Percentiles rank a stretch among this genome's conserved stretches.
phyloP scores from a whole-genome alignment of 2,329 filamentous ascomycete genomes.

The Penicillium rolfsii region DNA sequence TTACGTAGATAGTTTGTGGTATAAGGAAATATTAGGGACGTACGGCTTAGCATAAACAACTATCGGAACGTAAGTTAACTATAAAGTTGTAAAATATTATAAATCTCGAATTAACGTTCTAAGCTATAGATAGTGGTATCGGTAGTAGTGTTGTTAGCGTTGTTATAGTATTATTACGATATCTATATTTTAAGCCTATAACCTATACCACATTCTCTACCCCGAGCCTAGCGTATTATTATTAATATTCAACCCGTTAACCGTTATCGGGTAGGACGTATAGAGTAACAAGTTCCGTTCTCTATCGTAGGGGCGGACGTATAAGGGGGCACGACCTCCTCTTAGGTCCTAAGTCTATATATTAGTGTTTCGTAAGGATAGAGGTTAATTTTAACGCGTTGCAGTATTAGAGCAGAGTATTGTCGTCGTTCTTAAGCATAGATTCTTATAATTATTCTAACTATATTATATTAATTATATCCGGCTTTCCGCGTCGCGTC shows the following conservation, averaged over 20 bases:
- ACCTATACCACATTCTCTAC: neutral
- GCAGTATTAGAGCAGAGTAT: neutral
- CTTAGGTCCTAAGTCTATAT: no score
- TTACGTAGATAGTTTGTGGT: no score
- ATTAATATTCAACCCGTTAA: conserved; percentile 8
- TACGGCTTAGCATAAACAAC: neutral
- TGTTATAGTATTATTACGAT: neutral
- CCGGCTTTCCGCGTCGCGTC: no score
- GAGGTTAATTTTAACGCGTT: neutral
- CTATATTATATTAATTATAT: no score
- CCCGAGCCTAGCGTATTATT: conserved; percentile 2
- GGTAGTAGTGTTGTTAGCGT: neutral
- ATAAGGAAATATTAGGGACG: neutral
- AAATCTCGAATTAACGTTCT: conserved; percentile 2
- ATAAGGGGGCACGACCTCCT: neutral
- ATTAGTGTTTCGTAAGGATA: neutral
- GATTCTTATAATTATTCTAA: no score
- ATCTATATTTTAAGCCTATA: conserved; percentile 7
- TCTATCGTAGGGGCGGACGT: conserved; percentile 4
- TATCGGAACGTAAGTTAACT: conserved; percentile 4
- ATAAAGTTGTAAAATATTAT: conserved; percentile 7
- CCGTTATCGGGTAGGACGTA: conserved; percentile 11
- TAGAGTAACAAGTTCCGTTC: conserved; percentile 10
- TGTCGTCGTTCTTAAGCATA: no score
- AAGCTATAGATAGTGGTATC: conserved; percentile 5